These are phyloP conservation scores for Apiospora koreana DNA, from an alignment of 2,329 filamentous ascomycete genomes.

Conservation along the genomic window DNA sequence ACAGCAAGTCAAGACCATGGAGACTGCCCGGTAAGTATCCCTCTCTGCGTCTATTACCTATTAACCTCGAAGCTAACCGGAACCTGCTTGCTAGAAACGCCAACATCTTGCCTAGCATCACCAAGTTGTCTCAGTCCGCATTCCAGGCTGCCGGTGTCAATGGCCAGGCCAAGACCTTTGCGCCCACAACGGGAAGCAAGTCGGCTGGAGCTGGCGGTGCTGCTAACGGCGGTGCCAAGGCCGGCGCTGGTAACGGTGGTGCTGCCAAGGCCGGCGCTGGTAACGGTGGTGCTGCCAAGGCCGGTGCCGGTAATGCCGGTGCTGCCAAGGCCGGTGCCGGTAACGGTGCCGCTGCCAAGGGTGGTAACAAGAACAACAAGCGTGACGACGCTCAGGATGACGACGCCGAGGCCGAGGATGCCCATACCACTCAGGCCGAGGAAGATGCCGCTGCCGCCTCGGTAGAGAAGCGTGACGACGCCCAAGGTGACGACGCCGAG, in stretches of 20 bases:
- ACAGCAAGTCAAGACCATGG: slow-evolving; percentile 17
- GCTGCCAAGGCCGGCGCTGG: background rate
- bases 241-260: background rate
- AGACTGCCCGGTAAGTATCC: slow-evolving; percentile 16
- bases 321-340: background rate
- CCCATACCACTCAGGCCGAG: background rate
- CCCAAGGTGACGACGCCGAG: background rate
- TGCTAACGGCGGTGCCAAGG: background rate
- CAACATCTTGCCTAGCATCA: slow-evolving; percentile 22
- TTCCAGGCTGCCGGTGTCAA: slow-evolving; percentile 16
- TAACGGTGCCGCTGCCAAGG: background rate
- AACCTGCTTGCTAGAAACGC: slow-evolving; percentile 14
- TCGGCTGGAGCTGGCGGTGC: background rate
- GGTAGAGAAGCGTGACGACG: background rate
- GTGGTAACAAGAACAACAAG: background rate
- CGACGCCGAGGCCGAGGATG: background rate
- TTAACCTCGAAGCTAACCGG: background rate
- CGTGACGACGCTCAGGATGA: background rate
- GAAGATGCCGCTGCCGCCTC: background rate
- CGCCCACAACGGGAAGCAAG: slow-evolving; percentile 13
- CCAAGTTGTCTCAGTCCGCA: slow-evolving; percentile 17
- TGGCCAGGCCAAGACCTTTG: slow-evolving; percentile 12
- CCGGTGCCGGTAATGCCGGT: background rate
- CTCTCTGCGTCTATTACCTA: background rate
- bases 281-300: background rate